phyloP scores from a whole-genome alignment of 495 filamentous ascomycete genomes.

The Terfezia boudieri region DNA sequence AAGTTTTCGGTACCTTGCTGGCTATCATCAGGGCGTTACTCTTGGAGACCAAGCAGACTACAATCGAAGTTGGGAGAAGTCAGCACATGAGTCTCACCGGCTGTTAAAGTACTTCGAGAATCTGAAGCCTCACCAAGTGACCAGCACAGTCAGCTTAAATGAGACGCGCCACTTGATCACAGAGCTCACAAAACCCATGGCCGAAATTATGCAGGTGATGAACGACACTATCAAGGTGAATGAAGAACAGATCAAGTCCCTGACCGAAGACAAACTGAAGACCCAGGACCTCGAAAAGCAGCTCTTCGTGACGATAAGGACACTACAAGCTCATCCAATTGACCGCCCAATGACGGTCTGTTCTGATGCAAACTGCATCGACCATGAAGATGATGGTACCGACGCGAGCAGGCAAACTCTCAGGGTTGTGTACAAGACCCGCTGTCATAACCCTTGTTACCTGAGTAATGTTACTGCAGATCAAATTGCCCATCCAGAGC shows the following conservation, averaged over 20 bases:
- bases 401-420: not conserved
- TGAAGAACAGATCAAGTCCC: constrained; percentile 11
- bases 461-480: constrained; percentile 4
- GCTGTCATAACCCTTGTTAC: constrained; percentile 11
- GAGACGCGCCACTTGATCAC: constrained; percentile 20
- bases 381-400: constrained; percentile 5
- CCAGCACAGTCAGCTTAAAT: constrained; percentile 23
- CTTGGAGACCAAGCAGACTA: constrained; percentile 20
- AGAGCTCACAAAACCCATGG: constrained; percentile 22
- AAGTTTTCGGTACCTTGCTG: constrained; percentile 26
- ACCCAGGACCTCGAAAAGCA: constrained; percentile 10
- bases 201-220: constrained; percentile 20
- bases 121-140: constrained; percentile 18
- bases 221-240: constrained; percentile 16
- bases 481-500: constrained; percentile 2
- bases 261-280: constrained; percentile 11
- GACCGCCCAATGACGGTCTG: constrained; percentile 4
- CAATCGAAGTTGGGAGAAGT: constrained; percentile 21
- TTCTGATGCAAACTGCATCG: constrained; percentile 1
- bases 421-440: constrained; percentile 5
- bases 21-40: constrained; percentile 18
- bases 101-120: constrained; percentile 17
- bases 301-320: constrained; percentile 9
- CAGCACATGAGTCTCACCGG: constrained; percentile 16
- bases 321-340: constrained; percentile 1